phyloP scores from a whole-genome alignment of 1,139 yeast genomes.

The Scheffersomyces titani region DNA sequence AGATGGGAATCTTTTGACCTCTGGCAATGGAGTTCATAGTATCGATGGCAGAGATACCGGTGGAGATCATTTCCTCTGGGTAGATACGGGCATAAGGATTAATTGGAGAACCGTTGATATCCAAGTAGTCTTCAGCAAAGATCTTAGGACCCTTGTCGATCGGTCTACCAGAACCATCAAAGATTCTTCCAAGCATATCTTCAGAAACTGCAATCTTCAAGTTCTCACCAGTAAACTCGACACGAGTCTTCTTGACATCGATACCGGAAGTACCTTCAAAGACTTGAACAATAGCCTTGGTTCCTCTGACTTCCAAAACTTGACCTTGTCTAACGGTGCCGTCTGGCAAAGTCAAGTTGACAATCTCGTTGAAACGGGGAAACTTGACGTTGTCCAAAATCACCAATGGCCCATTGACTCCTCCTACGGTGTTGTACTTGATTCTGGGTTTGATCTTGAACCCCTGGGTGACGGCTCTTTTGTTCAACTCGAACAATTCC shows the following conservation, averaged over 20 bases:
- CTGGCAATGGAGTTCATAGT: slow-evolving; percentile 99
- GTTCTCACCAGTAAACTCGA: slow-evolving; percentile 92
- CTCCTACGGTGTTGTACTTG: slow-evolving; percentile 94
- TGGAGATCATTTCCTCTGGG: slow-evolving; percentile 99
- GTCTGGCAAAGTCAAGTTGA: slow-evolving; percentile 92
- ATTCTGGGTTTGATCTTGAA: slow-evolving; percentile 88
- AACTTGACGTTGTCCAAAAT: slow-evolving; percentile 94
- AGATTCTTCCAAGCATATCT: slow-evolving; percentile 95
- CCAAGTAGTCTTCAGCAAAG: slow-evolving; percentile 96
- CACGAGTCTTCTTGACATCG: slow-evolving; percentile 95
- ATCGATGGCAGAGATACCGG: slow-evolving; percentile 97
- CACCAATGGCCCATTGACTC: slow-evolving; percentile 97
- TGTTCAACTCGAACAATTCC: slow-evolving; percentile 75
- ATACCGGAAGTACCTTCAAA: slow-evolving; percentile 98
- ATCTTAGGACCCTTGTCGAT: slow-evolving; percentile 98
- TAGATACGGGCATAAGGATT: slow-evolving; percentile 97
- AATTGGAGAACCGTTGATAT: slow-evolving; percentile 97
- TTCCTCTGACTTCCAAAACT: slow-evolving; percentile 95
- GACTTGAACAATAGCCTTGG: slow-evolving; percentile 96
- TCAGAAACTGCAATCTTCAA: slow-evolving; percentile 94
- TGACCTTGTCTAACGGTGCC: slow-evolving; percentile 95
- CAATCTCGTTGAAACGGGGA: slow-evolving; percentile 96
- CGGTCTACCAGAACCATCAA: slow-evolving; percentile 98
- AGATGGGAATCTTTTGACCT: slow-evolving; percentile 98
- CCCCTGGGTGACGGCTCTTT: slow-evolving; percentile 88